A percentile compares a stretch with the other conserved stretches of the same genome.
These are phyloP conservation scores for Atkinsonella hypoxylon DNA, from an alignment of 2,329 filamentous ascomycete species.

Conservation along the genomic window DNA sequence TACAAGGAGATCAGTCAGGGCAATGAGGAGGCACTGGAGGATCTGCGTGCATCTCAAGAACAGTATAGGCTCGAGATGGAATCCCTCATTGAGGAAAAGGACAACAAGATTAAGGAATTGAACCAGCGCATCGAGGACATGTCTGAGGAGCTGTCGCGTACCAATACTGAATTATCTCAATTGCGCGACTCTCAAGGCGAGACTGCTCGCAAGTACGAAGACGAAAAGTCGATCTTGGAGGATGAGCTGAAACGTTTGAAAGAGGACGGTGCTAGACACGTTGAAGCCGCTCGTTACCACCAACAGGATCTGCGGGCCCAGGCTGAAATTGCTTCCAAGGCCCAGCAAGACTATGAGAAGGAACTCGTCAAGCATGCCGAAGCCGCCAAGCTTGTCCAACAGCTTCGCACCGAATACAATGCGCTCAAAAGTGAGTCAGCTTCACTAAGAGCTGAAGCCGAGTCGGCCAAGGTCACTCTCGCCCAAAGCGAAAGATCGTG, in stretches of 20 bases:
- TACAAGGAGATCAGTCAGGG: slow-evolving; percentile 82
- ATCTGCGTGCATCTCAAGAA: slow-evolving; percentile 67
- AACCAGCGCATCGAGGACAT: slow-evolving; percentile 76
- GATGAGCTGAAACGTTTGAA: slow-evolving; percentile 70
- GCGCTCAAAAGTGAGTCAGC: slow-evolving; percentile 69
- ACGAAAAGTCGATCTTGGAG: slow-evolving; percentile 71
- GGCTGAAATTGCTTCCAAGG: slow-evolving; percentile 82
- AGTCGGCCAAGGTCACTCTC: slow-evolving; percentile 71
- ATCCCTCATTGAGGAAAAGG: slow-evolving; percentile 60
- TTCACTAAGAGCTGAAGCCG: slow-evolving; percentile 65
- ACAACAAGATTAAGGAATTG: slow-evolving; percentile 67
- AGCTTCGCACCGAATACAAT: slow-evolving; percentile 68
- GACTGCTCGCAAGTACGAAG: slow-evolving; percentile 55
- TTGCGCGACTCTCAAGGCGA: slow-evolving; percentile 75
- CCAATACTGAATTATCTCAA: slow-evolving; percentile 70
- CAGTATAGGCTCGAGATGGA: slow-evolving; percentile 85
- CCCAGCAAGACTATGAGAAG: slow-evolving; percentile 89
- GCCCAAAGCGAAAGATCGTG: slow-evolving; percentile 77
- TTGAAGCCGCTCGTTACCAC: slow-evolving; percentile 70
- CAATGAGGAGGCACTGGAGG: slow-evolving; percentile 77
- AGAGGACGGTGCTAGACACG: slow-evolving; percentile 70
- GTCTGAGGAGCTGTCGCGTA: slow-evolving; percentile 65
- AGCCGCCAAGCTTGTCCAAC: slow-evolving; percentile 75
- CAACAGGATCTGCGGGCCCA: slow-evolving; percentile 88
- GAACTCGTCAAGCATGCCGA: slow-evolving; percentile 93